Evolutionary conservation across 73 alveolate species (phyloP).

Genomic region (Uronychia setigera): DNA sequence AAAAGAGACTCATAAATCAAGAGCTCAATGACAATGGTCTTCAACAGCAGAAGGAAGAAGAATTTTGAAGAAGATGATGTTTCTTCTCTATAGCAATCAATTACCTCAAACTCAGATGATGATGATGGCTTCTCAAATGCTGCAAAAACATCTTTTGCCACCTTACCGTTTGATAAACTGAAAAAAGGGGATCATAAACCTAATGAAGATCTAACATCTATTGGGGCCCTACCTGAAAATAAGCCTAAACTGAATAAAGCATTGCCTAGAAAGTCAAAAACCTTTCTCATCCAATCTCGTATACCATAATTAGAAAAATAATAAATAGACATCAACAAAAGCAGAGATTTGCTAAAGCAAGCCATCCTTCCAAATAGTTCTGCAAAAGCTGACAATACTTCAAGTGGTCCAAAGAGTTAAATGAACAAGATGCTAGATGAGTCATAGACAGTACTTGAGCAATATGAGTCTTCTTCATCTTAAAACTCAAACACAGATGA

Average conservation of each 20-base stretch:
- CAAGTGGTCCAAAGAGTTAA: not conserved
- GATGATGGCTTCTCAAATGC: not conserved
- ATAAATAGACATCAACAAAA: not conserved
- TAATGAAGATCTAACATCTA: not conserved
- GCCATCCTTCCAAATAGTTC: not conserved
- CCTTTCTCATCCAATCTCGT: not conserved
- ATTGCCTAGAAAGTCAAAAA: not conserved
- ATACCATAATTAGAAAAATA: no score
- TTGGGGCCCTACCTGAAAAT: no score
- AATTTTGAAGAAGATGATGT: not conserved
- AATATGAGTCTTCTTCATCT: no score
- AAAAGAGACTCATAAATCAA: not conserved
- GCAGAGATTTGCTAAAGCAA: not conserved
- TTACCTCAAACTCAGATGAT: no score
- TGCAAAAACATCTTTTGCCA: not conserved
- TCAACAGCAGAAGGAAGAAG: not conserved
- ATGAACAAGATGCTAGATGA: not conserved
- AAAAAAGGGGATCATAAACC: not conserved
- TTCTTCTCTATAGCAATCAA: no score
- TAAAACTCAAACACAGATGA: not conserved
- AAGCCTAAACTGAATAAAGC: not conserved
- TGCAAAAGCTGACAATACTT: not conserved
- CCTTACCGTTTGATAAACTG: not conserved
- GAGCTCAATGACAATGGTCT: not conserved
- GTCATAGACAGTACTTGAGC: no score